Conservation (phyloP, 202 grass and related monocot species). For the Hordeum pubiflorum region DNA sequence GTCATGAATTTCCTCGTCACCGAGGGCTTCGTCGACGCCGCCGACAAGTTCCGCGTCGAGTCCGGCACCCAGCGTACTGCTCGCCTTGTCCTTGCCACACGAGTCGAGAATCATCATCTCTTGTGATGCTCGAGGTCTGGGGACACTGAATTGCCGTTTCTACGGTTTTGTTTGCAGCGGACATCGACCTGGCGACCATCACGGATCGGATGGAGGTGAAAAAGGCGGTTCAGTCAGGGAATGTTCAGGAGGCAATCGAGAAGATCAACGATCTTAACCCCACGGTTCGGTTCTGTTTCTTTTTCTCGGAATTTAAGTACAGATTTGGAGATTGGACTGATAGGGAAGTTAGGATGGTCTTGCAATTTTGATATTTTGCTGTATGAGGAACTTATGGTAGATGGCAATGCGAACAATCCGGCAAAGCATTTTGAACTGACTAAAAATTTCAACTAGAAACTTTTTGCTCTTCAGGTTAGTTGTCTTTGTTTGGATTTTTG, state of each 20-base stretch:
- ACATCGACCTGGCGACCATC: constrained; percentile 82
- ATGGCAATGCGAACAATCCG: not conserved
- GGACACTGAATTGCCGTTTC: not conserved
- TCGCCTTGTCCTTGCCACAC: not conserved
- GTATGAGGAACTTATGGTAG: not conserved
- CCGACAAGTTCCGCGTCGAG: constrained; percentile 88
- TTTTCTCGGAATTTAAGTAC: constrained; percentile 2
- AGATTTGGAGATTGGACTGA: constrained; percentile 1
- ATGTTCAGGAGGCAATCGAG: constrained; percentile 93
- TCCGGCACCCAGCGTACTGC: constrained; percentile 82
- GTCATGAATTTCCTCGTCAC: constrained; percentile 98
- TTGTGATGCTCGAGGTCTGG: not conserved
- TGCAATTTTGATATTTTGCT: not conserved
- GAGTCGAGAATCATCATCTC: not conserved
- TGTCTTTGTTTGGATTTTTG: not conserved
- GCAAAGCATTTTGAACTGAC: not conserved
- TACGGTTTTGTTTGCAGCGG: constrained; percentile 42
- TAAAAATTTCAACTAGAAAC: not conserved
- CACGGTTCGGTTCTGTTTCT: constrained; percentile 43
- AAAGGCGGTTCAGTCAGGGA: constrained; percentile 81
- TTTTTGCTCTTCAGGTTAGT: not conserved
- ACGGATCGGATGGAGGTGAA: constrained; percentile 93
- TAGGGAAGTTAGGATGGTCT: not conserved
- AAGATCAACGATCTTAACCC: constrained; percentile 96
- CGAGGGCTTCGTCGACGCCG: constrained; percentile 88